phyloP scores from a whole-genome alignment of 2,329 filamentous ascomycete genomes.

The Leptodontidium sp. region DNA sequence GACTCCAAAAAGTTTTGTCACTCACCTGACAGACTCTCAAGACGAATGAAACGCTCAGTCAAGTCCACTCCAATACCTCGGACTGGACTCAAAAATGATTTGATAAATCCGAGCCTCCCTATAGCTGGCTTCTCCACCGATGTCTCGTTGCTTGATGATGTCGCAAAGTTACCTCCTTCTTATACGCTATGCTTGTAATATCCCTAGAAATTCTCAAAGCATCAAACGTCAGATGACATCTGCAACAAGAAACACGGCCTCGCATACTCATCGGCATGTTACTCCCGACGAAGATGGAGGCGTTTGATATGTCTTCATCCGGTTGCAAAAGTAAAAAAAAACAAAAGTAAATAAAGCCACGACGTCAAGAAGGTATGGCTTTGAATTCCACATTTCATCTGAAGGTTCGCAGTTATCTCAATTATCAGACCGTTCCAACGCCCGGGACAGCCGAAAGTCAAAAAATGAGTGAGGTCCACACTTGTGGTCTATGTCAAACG shows the following conservation, averaged over 20 bases:
- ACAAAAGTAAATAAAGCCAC: neutral
- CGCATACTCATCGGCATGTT: neutral
- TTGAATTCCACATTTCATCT: neutral
- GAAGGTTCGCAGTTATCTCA: neutral
- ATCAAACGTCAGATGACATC: neutral
- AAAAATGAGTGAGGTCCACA: slow-evolving; percentile 8
- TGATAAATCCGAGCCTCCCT: too few relatives aligned
- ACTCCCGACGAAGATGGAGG: neutral
- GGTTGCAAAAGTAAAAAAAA: neutral
- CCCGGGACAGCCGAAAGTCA: neutral
- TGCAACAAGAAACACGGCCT: neutral
- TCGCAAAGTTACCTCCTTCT: too few relatives aligned
- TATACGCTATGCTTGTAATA: neutral
- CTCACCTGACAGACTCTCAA: too few relatives aligned
- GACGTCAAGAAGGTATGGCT: neutral
- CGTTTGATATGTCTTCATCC: neutral
- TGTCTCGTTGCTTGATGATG: too few relatives aligned
- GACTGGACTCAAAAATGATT: too few relatives aligned
- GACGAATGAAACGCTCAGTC: too few relatives aligned
- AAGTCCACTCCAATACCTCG: too few relatives aligned
- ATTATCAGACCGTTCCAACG: too few relatives aligned
- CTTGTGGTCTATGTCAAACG: slow-evolving; percentile 10
- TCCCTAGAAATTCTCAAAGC: neutral
- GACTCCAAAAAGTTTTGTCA: too few relatives aligned
- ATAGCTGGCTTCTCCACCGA: too few relatives aligned